phyloP scores from a whole-genome alignment of 2,329 filamentous ascomycete genomes.

The Calonectria pauciramosa region DNA sequence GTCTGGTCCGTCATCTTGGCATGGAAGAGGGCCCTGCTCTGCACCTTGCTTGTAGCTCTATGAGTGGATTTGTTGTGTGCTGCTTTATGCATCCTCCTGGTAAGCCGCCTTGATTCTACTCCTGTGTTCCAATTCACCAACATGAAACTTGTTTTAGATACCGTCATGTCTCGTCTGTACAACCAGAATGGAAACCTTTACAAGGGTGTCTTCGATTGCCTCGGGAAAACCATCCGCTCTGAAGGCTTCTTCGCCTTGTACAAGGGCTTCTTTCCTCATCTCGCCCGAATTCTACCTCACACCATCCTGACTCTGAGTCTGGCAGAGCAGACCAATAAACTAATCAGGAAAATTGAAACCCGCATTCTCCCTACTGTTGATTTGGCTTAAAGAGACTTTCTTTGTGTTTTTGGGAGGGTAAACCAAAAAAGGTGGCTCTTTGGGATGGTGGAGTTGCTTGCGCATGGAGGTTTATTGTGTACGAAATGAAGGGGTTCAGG shows the following conservation, averaged over 20 bases:
- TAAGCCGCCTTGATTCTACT: slow-evolving; percentile 54
- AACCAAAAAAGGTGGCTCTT: slow-evolving; percentile 2
- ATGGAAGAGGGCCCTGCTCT: slow-evolving; percentile 93
- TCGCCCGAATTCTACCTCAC: slow-evolving; percentile 94
- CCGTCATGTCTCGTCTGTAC: slow-evolving; percentile 98
- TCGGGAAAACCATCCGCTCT: slow-evolving; percentile 90
- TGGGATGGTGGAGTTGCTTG: slow-evolving; percentile 6
- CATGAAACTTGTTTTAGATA: slow-evolving; percentile 68
- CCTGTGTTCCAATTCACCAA: not conserved
- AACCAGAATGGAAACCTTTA: slow-evolving; percentile 99
- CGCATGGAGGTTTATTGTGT: slow-evolving; percentile 29
- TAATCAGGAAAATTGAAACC: slow-evolving; percentile 83
- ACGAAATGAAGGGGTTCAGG: slow-evolving; percentile 27
- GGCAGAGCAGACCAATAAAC: slow-evolving; percentile 97
- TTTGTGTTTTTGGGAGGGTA: not conserved
- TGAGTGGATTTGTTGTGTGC: slow-evolving; percentile 96
- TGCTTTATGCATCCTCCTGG: slow-evolving; percentile 97
- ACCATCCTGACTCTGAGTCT: slow-evolving; percentile 94
- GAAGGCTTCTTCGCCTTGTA: slow-evolving; percentile 95
- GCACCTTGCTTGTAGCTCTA: slow-evolving; percentile 89
- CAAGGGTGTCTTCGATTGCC: slow-evolving; percentile 90
- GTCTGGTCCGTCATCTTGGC: slow-evolving; percentile 83
- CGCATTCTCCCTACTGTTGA: slow-evolving; percentile 62
- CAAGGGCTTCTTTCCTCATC: slow-evolving; percentile 96
- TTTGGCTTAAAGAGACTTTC: slow-evolving; percentile 37